Evolutionary conservation across 306 rosid species (phyloP), one percentile per base, ranked within the genome.

Genomic region (Alnus rubra): DNA sequence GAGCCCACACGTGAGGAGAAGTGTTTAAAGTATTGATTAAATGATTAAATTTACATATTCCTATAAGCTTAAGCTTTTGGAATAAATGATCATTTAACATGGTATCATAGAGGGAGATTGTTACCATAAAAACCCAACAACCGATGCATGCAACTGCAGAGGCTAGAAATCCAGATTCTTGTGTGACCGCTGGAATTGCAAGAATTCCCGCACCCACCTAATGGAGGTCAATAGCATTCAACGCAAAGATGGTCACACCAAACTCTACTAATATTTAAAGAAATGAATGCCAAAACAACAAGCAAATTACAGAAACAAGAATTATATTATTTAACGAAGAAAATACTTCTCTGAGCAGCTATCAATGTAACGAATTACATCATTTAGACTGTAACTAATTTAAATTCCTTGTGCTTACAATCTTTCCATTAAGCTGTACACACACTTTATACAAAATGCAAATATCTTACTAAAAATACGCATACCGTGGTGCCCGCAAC

Each of bases 141-240:
- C 87, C 8, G 71, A 87, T 83, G 88, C 96, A 90, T 45, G 85
- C 84, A 56, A 84, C 79, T 33, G 94, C 86, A 19, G 94, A 90
- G 74, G 98, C 96, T 76, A 92, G 80, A 81, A 93, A 85, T 80
- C 91, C 98, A 5, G 90, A 59, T 86, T 92, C 94, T 90, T 89
- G 96, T 30, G 98, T 90, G 65, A 92, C 96, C 48, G 91, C 89
- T 73, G 92, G 98, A 58, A 92, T 81, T 79, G 96, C 96, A 79
- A 92, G 96, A 81, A 92, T 90, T 64, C 92, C 96, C 18, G 92
- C 97, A 78, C 92, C 96, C 71, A 92, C 90, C 97, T 90, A 81
- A 7, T 62, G 68, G 74, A 11, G 71, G 76, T 87, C 76, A 45
- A 19, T 53, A 35, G 73, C 86, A 73, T 78, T 75, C 28, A 77